A percentile compares a stretch with the other conserved stretches of the same genome.
Conservation (phyloP, 257 asterid genomes). For the Rubia yunnanensis region DNA sequence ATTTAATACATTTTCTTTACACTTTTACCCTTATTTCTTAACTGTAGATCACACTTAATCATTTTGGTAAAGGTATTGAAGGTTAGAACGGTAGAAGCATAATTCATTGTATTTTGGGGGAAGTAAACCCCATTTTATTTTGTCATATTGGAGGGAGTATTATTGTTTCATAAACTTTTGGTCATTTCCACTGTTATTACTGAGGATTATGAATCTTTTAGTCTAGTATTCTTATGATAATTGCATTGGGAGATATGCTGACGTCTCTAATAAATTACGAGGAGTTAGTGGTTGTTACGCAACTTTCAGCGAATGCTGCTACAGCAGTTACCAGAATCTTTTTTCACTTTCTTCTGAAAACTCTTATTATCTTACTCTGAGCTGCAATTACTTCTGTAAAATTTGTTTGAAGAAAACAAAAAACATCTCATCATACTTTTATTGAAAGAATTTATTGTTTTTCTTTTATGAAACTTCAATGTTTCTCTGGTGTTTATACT, state of each 20-base stretch:
- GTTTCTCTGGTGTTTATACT: neutral
- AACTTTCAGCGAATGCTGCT: slow-evolving; percentile 4
- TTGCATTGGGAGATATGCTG: neutral
- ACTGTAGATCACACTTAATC: neutral
- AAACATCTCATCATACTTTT: neutral
- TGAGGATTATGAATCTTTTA: neutral
- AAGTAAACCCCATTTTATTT: neutral
- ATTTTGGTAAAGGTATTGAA: neutral
- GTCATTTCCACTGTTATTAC: neutral
- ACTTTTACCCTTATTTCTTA: neutral
- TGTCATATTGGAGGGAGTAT: neutral
- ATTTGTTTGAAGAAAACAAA: neutral
- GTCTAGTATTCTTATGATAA: neutral
- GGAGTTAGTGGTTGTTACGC: neutral
- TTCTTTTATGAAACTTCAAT: neutral
- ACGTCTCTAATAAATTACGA: neutral
- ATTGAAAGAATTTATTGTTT: neutral
- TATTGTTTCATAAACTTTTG: neutral
- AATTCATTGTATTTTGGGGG: neutral
- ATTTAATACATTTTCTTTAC: neutral
- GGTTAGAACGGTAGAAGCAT: neutral
- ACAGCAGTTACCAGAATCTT: neutral
- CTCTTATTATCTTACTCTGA: neutral
- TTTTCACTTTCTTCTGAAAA: slow-evolving; percentile 2
- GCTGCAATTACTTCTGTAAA: neutral